Evolutionary conservation across 768 basidiomycete genomes (phyloP).

Genomic region (Phaeolepiota aurea): DNA sequence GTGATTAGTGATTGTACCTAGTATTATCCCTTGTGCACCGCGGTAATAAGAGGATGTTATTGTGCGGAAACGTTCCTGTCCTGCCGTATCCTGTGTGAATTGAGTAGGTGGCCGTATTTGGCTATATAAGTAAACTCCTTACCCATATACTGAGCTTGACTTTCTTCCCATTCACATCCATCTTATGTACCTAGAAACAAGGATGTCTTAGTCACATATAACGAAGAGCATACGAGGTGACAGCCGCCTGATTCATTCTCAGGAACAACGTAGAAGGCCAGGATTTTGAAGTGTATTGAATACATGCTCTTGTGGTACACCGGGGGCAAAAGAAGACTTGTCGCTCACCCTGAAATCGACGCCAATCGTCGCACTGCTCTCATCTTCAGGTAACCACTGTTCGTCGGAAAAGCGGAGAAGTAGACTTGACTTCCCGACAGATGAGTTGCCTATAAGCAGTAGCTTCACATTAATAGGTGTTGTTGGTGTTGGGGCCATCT

Average conservation of each 20-base stretch:
- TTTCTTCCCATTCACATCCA: constrained; percentile 75
- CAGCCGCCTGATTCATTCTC: constrained; percentile 3
- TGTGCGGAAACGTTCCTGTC: constrained; percentile 94
- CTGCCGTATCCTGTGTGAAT: constrained; percentile 75
- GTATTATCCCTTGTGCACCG: constrained; percentile 76
- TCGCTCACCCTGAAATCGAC: constrained; percentile 73
- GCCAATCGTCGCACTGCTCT: constrained; percentile 78
- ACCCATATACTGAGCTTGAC: constrained; percentile 98
- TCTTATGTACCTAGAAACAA: constrained; percentile 66
- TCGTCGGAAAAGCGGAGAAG: constrained; percentile 94
- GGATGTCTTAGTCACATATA: no score
- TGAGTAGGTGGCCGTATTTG: background rate
- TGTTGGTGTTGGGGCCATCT: constrained; percentile 24
- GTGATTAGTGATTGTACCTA: constrained; percentile 35
- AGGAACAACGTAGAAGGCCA: background rate
- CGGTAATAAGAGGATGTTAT: constrained; percentile 95
- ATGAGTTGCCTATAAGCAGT: constrained; percentile 79
- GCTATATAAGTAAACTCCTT: constrained; percentile 16
- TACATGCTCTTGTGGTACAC: background rate
- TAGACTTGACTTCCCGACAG: constrained; percentile 89
- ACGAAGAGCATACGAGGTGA: no score
- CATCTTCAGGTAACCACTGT: constrained; percentile 89
- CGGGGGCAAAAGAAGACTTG: background rate
- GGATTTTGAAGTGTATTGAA: background rate
- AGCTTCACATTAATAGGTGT: constrained; percentile 64